Conservation (phyloP, 2,329 filamentous ascomycete genomes). For the Verticillium nubilum region DNA sequence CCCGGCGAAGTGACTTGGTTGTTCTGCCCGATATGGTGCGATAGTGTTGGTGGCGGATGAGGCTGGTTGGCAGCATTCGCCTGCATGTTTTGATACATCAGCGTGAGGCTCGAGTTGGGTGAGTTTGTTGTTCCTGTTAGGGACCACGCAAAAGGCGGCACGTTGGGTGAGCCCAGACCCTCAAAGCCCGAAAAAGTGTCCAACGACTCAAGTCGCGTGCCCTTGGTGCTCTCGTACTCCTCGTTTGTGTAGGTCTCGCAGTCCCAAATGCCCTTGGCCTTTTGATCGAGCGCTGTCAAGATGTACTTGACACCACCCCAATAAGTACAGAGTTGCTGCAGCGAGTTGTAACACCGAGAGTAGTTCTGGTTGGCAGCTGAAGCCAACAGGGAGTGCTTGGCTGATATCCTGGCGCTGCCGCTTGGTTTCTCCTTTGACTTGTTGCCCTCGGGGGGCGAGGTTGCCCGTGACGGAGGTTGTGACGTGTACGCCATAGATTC, state of each 20-base stretch:
- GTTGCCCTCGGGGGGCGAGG: constrained; percentile 37
- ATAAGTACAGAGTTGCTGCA: constrained; percentile 75
- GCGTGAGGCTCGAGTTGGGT: constrained; percentile 74
- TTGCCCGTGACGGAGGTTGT: constrained; percentile 56
- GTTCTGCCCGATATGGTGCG: constrained; percentile 34
- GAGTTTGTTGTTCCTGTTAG: constrained; percentile 85
- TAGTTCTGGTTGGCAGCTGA: constrained; percentile 84
- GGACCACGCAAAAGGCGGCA: constrained; percentile 69
- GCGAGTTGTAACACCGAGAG: constrained; percentile 76
- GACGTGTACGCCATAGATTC: constrained; percentile 71
- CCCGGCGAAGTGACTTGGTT: constrained; percentile 24
- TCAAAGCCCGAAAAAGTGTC: constrained; percentile 35
- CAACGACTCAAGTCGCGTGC: neutral
- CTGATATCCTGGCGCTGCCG: constrained; percentile 24
- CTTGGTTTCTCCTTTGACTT: constrained; percentile 14
- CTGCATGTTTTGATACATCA: constrained; percentile 64
- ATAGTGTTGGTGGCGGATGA: constrained; percentile 1
- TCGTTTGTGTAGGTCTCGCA: constrained; percentile 63
- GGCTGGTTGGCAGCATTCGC: constrained; percentile 18
- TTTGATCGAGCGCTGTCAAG: constrained; percentile 78
- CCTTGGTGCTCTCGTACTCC: constrained; percentile 69
- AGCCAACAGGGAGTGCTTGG: constrained; percentile 70
- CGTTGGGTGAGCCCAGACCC: constrained; percentile 39
- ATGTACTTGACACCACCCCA: constrained; percentile 89
- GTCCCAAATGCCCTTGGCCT: constrained; percentile 80